Conservation (phyloP, 2,329 filamentous ascomycete species). For the Colletotrichum tamarilloi region DNA sequence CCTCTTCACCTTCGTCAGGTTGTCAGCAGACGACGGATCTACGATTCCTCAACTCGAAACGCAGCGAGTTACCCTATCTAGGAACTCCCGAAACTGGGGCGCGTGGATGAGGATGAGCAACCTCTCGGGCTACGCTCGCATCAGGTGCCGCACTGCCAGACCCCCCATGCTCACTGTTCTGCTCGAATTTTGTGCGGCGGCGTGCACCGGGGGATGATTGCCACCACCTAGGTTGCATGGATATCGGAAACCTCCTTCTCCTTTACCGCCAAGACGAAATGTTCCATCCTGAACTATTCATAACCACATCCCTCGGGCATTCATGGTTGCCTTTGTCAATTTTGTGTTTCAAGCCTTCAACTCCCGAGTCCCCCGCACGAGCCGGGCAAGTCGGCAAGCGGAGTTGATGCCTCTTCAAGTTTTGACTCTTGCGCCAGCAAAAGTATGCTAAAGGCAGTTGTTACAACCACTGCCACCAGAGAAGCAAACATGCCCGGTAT, state of each 20-base stretch:
- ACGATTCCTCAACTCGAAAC: constrained; percentile 33
- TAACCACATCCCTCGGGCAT: neutral
- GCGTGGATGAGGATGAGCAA: neutral
- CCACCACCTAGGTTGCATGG: neutral
- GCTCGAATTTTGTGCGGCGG: neutral
- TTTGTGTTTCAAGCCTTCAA: neutral
- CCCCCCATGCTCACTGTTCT: neutral
- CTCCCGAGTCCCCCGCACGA: neutral
- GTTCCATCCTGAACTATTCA: neutral
- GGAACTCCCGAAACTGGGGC: constrained; percentile 21
- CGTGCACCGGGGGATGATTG: neutral
- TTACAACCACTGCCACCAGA: neutral
- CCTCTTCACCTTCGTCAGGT: neutral
- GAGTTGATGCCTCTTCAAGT: neutral
- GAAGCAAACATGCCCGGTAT: too few species aligned
- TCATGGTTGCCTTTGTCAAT: neutral
- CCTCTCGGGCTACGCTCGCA: neutral
- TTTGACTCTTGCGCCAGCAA: constrained; percentile 4
- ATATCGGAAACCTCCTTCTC: neutral
- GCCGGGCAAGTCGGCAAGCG: neutral
- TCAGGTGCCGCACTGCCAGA: neutral
- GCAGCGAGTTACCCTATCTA: constrained; percentile 7
- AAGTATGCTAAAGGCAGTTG: neutral
- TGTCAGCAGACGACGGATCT: constrained; percentile 10
- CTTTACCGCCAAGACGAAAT: neutral